A percentile compares a stretch with the other conserved stretches of the same genome.
phyloP scores from a whole-genome alignment of 768 basidiomycete genomes.

The Gloeopeniophorella convolvens region DNA sequence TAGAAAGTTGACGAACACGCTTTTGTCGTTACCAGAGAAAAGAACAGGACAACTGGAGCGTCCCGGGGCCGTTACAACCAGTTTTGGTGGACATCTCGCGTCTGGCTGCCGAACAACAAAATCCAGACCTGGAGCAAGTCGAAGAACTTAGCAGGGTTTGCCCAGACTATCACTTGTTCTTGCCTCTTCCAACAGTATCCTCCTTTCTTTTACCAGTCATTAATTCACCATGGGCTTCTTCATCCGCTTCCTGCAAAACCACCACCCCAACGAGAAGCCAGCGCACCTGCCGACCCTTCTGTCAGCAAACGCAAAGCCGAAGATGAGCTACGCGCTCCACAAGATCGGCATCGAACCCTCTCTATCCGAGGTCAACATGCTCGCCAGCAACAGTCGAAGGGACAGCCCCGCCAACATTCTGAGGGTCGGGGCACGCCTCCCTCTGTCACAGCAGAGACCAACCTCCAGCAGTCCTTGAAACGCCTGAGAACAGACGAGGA shows the following conservation, averaged over 20 bases:
- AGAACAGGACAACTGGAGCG: slow-evolving; percentile 14
- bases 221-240: not conserved
- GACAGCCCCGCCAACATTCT: not conserved
- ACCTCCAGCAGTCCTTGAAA: not conserved
- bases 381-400: slow-evolving; percentile 5
- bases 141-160: slow-evolving; percentile 21
- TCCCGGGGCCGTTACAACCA: slow-evolving; percentile 6
- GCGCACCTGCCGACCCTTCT: not conserved
- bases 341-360: not conserved
- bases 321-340: not conserved
- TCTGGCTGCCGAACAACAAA: slow-evolving; percentile 6
- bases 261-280: not conserved
- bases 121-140: slow-evolving; percentile 7
- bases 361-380: slow-evolving; percentile 14
- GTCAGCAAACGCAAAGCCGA: not conserved
- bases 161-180: slow-evolving; percentile 4
- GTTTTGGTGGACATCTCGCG: slow-evolving; percentile 10
- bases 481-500: slow-evolving; percentile 8
- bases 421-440: not conserved
- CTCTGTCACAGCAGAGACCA: not conserved
- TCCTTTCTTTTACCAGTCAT: not conserved
- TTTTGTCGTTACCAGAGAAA: slow-evolving; percentile 10
- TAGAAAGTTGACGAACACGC: slow-evolving; percentile 5
- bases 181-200: not conserved
- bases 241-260: slow-evolving; percentile 2